Conservation (phyloP, 148 eudicot genomes). For the Silene latifolia region DNA sequence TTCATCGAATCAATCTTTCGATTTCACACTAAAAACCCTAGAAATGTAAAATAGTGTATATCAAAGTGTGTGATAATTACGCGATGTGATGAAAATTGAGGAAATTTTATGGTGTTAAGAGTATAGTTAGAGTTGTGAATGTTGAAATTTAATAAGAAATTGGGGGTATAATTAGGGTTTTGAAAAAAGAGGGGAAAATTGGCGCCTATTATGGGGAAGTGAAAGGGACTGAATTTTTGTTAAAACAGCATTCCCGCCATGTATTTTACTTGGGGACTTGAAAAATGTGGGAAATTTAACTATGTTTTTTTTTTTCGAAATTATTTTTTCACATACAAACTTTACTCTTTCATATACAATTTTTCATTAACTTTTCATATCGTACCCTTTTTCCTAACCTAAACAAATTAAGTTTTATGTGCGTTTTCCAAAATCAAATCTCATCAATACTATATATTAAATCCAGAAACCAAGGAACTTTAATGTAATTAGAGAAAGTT, state of each 20-base stretch:
- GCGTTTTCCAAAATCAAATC: too few species aligned
- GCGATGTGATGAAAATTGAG: neutral
- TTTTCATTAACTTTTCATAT: too few species aligned
- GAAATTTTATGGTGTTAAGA: neutral
- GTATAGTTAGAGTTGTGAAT: neutral
- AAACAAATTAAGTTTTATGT: too few species aligned
- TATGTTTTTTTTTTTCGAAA: too few species aligned
- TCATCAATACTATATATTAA: too few species aligned
- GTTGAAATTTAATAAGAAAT: neutral
- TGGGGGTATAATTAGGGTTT: constrained; percentile 16
- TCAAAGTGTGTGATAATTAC: too few species aligned
- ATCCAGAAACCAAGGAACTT: too few species aligned
- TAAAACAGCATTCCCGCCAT: constrained; percentile 21
- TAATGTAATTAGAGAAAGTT: too few species aligned
- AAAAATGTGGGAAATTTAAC: neutral
- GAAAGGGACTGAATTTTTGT: neutral
- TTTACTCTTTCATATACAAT: too few species aligned
- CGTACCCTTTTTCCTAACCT: too few species aligned
- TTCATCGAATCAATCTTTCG: constrained; percentile 38
- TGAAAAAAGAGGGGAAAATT: constrained; percentile 19
- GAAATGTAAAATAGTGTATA: neutral
- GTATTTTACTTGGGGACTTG: neutral
- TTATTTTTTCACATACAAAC: too few species aligned
- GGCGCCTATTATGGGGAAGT: constrained; percentile 24
- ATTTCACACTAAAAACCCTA: constrained; percentile 23